Conservation (phyloP, 169 alveolate genomes). For the Ichthyophthirius multifiliis region DNA sequence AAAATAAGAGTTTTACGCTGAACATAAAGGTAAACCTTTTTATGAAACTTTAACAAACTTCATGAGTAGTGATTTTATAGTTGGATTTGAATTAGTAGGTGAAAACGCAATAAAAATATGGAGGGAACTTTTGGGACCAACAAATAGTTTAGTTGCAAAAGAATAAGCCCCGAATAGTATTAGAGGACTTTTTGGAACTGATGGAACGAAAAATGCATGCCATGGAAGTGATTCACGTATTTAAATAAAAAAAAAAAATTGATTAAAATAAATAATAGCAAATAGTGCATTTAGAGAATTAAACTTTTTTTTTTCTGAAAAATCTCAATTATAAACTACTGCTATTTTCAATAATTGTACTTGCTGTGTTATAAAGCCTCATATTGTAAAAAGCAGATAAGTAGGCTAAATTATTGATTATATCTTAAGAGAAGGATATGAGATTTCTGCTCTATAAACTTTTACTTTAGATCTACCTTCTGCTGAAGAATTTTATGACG, state of each 20-base stretch:
- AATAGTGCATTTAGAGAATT: conserved; percentile 72
- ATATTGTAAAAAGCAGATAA: conserved; percentile 56
- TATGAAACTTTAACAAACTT: conserved; percentile 57
- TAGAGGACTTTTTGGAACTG: conserved; percentile 82
- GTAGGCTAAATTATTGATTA: conserved; percentile 85
- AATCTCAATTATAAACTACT: conserved; percentile 48
- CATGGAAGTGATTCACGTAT: conserved; percentile 78
- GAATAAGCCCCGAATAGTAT: conserved; percentile 65
- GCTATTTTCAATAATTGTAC: conserved; percentile 80
- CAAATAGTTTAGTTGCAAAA: conserved; percentile 58
- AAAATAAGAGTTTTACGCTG: conserved; percentile 57
- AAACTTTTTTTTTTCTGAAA: conserved; percentile 67
- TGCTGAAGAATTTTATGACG: conserved; percentile 90
- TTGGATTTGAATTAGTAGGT: conserved; percentile 81
- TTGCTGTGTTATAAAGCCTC: conserved; percentile 88
- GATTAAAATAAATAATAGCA: conserved; percentile 8
- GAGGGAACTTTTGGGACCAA: conserved; percentile 82
- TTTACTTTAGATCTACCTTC: conserved; percentile 78
- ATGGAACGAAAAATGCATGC: conserved; percentile 70
- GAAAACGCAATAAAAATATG: conserved; percentile 77
- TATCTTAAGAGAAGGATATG: conserved; percentile 84
- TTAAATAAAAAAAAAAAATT: neutral
- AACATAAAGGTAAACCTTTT: conserved; percentile 73
- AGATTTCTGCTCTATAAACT: conserved; percentile 83
- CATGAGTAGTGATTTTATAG: conserved; percentile 74